Evolutionary conservation across 169 alveolate species (phyloP).

Genomic region (Cryptosporidium muris): DNA sequence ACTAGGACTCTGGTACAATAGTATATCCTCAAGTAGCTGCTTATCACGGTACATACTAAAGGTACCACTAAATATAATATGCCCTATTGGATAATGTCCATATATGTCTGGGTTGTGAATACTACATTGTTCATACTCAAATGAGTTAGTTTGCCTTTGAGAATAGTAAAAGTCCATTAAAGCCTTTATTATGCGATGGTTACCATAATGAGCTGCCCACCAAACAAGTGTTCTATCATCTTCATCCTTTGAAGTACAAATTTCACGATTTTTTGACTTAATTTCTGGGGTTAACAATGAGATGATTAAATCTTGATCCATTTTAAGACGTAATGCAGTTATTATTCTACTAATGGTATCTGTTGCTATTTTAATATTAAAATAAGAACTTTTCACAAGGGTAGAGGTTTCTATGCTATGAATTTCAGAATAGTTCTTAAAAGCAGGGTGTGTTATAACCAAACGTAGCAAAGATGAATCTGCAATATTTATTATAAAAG

Average conservation of each 20-base stretch:
- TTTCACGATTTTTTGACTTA: constrained; percentile 13
- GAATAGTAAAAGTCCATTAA: constrained; percentile 28
- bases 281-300: constrained; percentile 45
- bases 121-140: constrained; percentile 49
- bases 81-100: constrained; percentile 53
- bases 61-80: constrained; percentile 15
- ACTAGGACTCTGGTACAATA: constrained; percentile 38
- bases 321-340: constrained; percentile 36
- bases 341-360: constrained; percentile 49
- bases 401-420: neutral
- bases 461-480: constrained; percentile 2
- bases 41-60: neutral
- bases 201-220: constrained; percentile 56
- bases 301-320: constrained; percentile 18
- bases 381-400: neutral
- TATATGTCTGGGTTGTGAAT: constrained; percentile 58
- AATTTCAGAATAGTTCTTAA: constrained; percentile 4
- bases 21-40: constrained; percentile 39
- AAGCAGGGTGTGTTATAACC: constrained; percentile 21
- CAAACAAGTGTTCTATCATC: constrained; percentile 52
- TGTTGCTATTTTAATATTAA: constrained; percentile 19
- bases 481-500: constrained; percentile 47
- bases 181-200: constrained; percentile 11
- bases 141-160: constrained; percentile 29
- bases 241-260: constrained; percentile 31